phyloP scores from a whole-genome alignment of 805 yeast species.

The Starmera pachycereana region DNA sequence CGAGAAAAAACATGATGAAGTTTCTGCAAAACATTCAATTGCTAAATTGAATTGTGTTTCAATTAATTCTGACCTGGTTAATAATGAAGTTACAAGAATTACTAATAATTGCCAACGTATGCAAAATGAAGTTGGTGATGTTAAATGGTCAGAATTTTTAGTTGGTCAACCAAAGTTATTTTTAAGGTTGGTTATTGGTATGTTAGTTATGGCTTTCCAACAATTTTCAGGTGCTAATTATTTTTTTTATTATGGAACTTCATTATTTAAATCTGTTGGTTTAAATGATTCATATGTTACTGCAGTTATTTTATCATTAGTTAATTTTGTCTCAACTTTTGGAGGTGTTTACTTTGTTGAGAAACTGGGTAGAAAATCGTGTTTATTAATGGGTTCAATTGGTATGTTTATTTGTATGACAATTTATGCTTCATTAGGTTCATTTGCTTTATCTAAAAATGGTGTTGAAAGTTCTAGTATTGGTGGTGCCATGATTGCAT shows the following conservation, averaged over 20 bases:
- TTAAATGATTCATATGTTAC: constrained; percentile 45
- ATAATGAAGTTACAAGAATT: constrained; percentile 39
- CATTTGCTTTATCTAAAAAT: constrained; percentile 32
- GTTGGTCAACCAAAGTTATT: constrained; percentile 49
- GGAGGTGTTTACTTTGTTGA: constrained; percentile 43
- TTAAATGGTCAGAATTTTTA: constrained; percentile 47
- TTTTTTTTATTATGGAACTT: constrained; percentile 57
- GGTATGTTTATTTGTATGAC: constrained; percentile 48
- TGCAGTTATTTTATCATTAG: constrained; percentile 47
- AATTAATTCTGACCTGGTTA: constrained; percentile 35
- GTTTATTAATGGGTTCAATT: constrained; percentile 38
- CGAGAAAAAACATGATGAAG: constrained; percentile 32
- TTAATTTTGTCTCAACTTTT: constrained; percentile 47
- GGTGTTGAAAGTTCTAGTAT: constrained; percentile 33
- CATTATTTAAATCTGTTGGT: constrained; percentile 52
- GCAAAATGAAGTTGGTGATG: constrained; percentile 39
- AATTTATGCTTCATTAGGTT: constrained; percentile 52
- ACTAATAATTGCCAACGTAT: constrained; percentile 34
- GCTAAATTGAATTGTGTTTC: constrained; percentile 41
- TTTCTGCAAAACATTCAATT: constrained; percentile 44
- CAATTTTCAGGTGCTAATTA: constrained; percentile 57
- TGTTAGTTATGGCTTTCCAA: constrained; percentile 48
- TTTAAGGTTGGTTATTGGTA: constrained; percentile 45
- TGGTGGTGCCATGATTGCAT: constrained; percentile 52
- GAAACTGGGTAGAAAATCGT: constrained; percentile 41